Conservation (phyloP, 192 early-diverging fungal genomes). For the Coemansia sp. region DNA sequence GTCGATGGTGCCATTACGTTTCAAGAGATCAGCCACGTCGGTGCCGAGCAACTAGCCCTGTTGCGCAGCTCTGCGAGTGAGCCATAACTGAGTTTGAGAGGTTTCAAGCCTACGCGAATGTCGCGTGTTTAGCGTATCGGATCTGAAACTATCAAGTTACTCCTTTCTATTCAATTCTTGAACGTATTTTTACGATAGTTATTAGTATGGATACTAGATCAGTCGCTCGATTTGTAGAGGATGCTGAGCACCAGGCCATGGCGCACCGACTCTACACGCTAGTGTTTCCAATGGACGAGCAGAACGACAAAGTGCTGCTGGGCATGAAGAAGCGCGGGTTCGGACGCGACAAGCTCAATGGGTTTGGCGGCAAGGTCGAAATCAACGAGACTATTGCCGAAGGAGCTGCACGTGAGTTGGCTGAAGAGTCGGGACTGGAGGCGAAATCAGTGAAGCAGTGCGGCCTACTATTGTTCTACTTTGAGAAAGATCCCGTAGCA, state of each 20-base stretch:
- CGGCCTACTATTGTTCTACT: conserved; percentile 67
- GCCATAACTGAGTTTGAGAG: neutral
- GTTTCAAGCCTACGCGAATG: neutral
- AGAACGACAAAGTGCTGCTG: conserved; percentile 58
- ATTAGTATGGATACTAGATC: conserved; percentile 21
- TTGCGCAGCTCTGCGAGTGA: neutral
- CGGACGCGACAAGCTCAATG: conserved; percentile 68
- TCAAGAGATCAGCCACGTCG: conserved; percentile 17
- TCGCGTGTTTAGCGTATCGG: neutral
- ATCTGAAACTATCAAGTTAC: neutral
- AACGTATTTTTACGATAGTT: neutral
- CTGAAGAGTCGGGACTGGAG: conserved; percentile 61
- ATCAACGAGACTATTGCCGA: conserved; percentile 62
- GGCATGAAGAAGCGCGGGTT: conserved; percentile 86
- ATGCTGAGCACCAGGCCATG: conserved; percentile 19
- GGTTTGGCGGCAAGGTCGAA: conserved; percentile 84
- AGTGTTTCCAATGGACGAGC: conserved; percentile 36
- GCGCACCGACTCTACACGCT: conserved; percentile 49
- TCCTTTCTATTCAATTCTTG: neutral
- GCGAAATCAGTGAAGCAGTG: conserved; percentile 49
- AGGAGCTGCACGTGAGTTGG: conserved; percentile 68
- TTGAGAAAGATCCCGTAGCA: conserved; percentile 62
- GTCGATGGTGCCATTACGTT: conserved; percentile 7
- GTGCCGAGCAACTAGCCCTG: neutral
- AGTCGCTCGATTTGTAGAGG: conserved; percentile 38